These are phyloP conservation scores for Clitocybe nebularis DNA, from an alignment of 1,284 basidiomycete genomes.

Conservation along the genomic window DNA sequence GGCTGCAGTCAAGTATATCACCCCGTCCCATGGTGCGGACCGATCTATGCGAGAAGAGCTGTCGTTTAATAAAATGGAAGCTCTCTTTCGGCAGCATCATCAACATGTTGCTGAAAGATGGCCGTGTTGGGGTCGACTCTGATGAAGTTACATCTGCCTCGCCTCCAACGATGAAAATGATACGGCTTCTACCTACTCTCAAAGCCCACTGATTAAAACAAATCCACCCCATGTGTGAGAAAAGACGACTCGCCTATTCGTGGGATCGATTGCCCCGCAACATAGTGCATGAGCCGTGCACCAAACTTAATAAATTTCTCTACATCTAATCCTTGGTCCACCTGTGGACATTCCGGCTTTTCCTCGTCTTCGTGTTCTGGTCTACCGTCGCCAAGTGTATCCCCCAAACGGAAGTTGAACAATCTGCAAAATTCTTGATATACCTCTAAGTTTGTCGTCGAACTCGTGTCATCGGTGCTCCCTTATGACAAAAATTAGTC, in stretches of 20 bases:
- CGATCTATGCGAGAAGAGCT: background rate
- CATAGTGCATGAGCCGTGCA: background rate
- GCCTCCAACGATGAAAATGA: constrained; percentile 1
- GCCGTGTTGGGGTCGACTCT: background rate
- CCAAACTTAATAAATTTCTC: background rate
- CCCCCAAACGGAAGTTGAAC: background rate
- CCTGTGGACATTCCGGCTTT: no score
- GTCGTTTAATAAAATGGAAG: background rate
- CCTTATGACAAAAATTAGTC: background rate
- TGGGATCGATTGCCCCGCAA: background rate
- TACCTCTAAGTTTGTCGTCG: background rate
- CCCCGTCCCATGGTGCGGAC: background rate
- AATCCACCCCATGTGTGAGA: no score
- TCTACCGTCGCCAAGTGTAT: no score
- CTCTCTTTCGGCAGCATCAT: constrained; percentile 2
- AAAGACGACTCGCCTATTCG: background rate
- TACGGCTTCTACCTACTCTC: background rate
- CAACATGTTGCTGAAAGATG: background rate
- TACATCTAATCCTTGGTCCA: background rate
- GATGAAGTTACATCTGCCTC: background rate
- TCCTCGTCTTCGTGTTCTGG: no score
- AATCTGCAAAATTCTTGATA: background rate
- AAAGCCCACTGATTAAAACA: no score
- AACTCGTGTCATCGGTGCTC: background rate
- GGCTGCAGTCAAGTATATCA: background rate